Percentiles rank a stretch among this genome's conserved stretches.
These are phyloP conservation scores for Aspergillus homomorphus DNA, from an alignment of 495 filamentous ascomycete genomes.

Conservation along the genomic window DNA sequence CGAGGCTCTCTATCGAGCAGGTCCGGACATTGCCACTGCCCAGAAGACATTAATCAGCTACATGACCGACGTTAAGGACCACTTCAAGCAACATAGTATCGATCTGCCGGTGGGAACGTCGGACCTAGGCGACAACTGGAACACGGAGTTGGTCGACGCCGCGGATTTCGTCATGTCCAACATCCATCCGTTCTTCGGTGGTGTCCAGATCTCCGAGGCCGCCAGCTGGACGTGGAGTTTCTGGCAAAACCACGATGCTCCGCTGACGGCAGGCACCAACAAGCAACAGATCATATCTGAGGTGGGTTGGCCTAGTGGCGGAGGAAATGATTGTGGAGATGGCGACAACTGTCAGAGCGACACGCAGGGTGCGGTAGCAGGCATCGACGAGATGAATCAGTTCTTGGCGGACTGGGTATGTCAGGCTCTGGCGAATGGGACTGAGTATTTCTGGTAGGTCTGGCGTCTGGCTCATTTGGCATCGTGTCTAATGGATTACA, in stretches of 20 bases:
- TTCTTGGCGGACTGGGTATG: constrained; percentile 90
- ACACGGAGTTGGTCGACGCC: constrained; percentile 55
- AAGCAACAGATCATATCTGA: constrained; percentile 76
- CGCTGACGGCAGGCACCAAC: constrained; percentile 52
- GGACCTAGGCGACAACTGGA: constrained; percentile 91
- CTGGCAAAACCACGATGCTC: constrained; percentile 65
- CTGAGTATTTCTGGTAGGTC: constrained; percentile 86
- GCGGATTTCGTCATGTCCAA: constrained; percentile 95
- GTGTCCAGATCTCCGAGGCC: constrained; percentile 63
- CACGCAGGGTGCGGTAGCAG: constrained; percentile 65
- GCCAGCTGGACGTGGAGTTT: constrained; percentile 82
- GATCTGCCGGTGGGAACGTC: constrained; percentile 79
- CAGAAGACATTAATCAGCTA: constrained; percentile 59
- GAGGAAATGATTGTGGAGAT: constrained; percentile 74
- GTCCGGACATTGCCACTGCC: constrained; percentile 54
- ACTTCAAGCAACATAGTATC: constrained; percentile 64
- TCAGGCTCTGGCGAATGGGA: constrained; percentile 70
- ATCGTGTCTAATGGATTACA: constrained; percentile 20
- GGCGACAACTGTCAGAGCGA: constrained; percentile 50
- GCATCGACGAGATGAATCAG: constrained; percentile 77
- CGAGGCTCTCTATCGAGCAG: constrained; percentile 79
- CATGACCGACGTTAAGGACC: constrained; percentile 63
- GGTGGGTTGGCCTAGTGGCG: constrained; percentile 86
- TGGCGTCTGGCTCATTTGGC: not conserved
- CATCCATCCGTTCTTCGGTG: constrained; percentile 95